A percentile compares a stretch with the other conserved stretches of the same genome.
Conservation (phyloP, 495 filamentous ascomycete species). For the Penicillium verhagenii region DNA sequence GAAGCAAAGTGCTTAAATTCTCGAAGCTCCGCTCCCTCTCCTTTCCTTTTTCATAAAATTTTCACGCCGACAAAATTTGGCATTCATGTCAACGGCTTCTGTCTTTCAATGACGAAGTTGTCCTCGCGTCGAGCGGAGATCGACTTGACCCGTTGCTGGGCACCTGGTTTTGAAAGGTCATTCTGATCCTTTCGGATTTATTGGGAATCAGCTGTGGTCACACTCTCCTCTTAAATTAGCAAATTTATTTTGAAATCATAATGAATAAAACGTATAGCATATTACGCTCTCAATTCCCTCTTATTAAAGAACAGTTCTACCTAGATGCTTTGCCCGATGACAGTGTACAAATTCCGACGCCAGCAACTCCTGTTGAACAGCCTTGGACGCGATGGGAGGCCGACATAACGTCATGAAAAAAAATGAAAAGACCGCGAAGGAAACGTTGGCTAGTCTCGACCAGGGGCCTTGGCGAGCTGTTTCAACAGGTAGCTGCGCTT, state of each 20-base stretch:
- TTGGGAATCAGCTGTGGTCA: constrained; percentile 82
- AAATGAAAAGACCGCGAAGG: constrained; percentile 10
- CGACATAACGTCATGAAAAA: constrained; percentile 35
- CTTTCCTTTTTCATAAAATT: constrained; percentile 42
- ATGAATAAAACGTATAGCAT: neutral
- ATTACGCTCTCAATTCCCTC: neutral
- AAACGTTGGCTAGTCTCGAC: constrained; percentile 30
- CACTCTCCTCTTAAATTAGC: constrained; percentile 32
- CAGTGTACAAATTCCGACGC: constrained; percentile 18
- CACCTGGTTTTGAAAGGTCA: constrained; percentile 71
- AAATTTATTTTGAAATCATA: no score
- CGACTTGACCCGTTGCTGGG: constrained; percentile 68
- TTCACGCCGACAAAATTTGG: constrained; percentile 52
- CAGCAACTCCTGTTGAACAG: constrained; percentile 20
- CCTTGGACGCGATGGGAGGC: constrained; percentile 12
- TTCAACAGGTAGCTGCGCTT: constrained; percentile 88
- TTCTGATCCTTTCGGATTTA: constrained; percentile 62
- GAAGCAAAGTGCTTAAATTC: constrained; percentile 29
- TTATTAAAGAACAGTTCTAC: neutral
- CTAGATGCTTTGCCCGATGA: constrained; percentile 8
- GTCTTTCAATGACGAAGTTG: constrained; percentile 50
- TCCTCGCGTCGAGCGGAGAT: constrained; percentile 74
- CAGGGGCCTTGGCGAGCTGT: constrained; percentile 46
- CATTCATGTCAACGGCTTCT: constrained; percentile 62
- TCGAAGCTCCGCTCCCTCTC: constrained; percentile 22